Conservation (phyloP, 2,329 filamentous ascomycete species). For the Sarocladiaceae sp. region DNA sequence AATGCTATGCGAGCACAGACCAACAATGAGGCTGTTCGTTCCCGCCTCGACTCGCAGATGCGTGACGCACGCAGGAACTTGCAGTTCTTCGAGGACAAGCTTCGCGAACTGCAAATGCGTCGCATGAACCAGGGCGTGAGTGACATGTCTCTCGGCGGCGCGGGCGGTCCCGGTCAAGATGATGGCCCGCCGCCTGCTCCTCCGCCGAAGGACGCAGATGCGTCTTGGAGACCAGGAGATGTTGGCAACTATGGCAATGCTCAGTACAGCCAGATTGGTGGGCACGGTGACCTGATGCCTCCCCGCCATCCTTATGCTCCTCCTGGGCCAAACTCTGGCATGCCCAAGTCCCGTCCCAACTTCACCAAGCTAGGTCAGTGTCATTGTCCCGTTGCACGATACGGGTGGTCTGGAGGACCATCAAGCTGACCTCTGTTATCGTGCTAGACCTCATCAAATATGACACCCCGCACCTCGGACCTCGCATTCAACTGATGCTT, state of each 20-base stretch:
- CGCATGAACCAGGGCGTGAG: slow-evolving; percentile 61
- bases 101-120: slow-evolving; percentile 83
- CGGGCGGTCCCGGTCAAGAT: slow-evolving; percentile 28
- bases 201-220: slow-evolving; percentile 66
- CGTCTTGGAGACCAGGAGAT: slow-evolving; percentile 43
- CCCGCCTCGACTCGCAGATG: slow-evolving; percentile 88
- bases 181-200: slow-evolving; percentile 54
- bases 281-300: slow-evolving; percentile 72
- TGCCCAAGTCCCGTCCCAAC: slow-evolving; percentile 77
- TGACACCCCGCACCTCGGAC: slow-evolving; percentile 90
- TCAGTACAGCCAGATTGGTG: slow-evolving; percentile 55
- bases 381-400: slow-evolving; percentile 26
- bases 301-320: slow-evolving; percentile 75
- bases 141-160: slow-evolving; percentile 60
- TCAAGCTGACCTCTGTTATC: not conserved
- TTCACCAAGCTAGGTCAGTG: slow-evolving; percentile 88
- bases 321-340: slow-evolving; percentile 56
- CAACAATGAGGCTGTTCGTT: slow-evolving; percentile 86
- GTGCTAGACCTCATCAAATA: slow-evolving; percentile 90
- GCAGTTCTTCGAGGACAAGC: slow-evolving; percentile 89
- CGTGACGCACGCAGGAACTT: slow-evolving; percentile 91
- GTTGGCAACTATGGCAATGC: slow-evolving; percentile 54
- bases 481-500: slow-evolving; percentile 97
- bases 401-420: not conserved
- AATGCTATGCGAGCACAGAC: slow-evolving; percentile 95